Conservation (phyloP, 225 moss, liverwort and hornwort species). For the Antitrichia curtipendula region DNA sequence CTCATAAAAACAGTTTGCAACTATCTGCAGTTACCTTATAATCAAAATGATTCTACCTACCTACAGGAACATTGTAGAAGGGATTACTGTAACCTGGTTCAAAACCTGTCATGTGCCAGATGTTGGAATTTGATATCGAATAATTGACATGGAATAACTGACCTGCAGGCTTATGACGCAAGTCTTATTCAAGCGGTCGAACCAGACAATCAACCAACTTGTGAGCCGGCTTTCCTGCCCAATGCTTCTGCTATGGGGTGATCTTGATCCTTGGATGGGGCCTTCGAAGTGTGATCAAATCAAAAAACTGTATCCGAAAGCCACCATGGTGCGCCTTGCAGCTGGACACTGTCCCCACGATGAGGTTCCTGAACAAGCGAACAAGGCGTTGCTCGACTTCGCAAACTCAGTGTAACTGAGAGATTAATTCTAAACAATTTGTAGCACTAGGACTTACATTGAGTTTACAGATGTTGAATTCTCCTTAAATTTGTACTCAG, state of each 20-base stretch:
- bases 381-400: conserved; percentile 54
- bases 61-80: neutral
- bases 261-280: conserved; percentile 88
- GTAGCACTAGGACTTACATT: neutral
- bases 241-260: conserved; percentile 78
- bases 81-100: neutral
- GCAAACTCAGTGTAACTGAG: neutral
- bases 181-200: conserved; percentile 37
- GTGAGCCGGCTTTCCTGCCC: conserved; percentile 58
- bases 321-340: conserved; percentile 49
- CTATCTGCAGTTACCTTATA: neutral
- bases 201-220: conserved; percentile 50
- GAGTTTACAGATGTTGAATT: neutral
- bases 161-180: conserved; percentile 66
- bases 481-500: neutral
- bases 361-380: conserved; percentile 65
- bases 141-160: neutral
- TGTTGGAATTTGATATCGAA: neutral
- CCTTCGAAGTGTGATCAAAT: conserved; percentile 62
- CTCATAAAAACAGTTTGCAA: neutral
- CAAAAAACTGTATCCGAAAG: conserved; percentile 57
- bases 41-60: too few relatives aligned
- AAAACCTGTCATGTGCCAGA: too few relatives aligned
- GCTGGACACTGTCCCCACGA: conserved; percentile 98
- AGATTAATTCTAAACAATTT: neutral